phyloP scores from a whole-genome alignment of 805 yeast species.

The Hemisphaericaspora nanyangensis region DNA sequence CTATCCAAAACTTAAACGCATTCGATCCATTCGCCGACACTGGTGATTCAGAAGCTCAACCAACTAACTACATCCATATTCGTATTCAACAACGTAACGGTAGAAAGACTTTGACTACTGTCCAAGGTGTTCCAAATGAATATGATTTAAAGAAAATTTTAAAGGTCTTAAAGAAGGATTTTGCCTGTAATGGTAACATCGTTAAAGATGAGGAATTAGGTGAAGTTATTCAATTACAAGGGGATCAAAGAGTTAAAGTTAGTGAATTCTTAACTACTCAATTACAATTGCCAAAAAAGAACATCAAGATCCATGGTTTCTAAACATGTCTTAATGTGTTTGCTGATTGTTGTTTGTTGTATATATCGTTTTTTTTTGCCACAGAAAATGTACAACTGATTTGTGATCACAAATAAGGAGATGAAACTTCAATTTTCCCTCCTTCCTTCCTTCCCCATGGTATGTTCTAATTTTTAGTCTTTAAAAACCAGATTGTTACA shows the following conservation, averaged over 20 bases:
- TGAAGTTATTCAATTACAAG: slow-evolving; percentile 95
- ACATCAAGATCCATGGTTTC: slow-evolving; percentile 97
- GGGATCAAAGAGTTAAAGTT: slow-evolving; percentile 97
- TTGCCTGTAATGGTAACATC: slow-evolving; percentile 98
- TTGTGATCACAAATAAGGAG: no score
- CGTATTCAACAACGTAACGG: slow-evolving; percentile 99
- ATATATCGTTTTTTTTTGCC: no score
- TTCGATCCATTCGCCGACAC: slow-evolving; percentile 99
- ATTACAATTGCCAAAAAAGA: slow-evolving; percentile 88
- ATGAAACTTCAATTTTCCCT: no score
- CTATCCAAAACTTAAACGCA: slow-evolving; percentile 86
- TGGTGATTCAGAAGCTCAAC: slow-evolving; percentile 98
- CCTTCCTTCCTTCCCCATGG: no score
- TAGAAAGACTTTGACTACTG: slow-evolving; percentile 96
- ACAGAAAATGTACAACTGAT: no score
- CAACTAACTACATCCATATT: slow-evolving; percentile 92
- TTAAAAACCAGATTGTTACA: no score
- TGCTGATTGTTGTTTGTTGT: no score
- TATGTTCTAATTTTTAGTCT: no score
- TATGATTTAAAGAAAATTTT: slow-evolving; percentile 92
- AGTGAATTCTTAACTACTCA: slow-evolving; percentile 78
- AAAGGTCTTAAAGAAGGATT: slow-evolving; percentile 93
- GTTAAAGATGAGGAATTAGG: slow-evolving; percentile 96
- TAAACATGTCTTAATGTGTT: slow-evolving; percentile 34
- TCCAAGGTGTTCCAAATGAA: slow-evolving; percentile 94